Evolutionary conservation across 331 rosid species (phyloP).

Genomic region (Quercus phellos): DNA sequence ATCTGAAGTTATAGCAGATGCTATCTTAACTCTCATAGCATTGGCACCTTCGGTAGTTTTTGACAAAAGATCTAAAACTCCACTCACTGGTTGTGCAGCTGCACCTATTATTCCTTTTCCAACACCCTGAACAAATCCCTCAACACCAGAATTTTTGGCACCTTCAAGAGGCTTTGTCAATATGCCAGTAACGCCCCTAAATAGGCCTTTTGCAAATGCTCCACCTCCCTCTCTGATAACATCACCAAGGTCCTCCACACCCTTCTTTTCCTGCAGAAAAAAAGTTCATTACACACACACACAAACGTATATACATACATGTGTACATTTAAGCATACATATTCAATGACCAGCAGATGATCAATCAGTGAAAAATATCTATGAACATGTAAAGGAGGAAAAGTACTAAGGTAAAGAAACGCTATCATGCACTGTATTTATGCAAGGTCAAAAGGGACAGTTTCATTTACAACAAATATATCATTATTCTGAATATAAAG

Average conservation of each 20-base stretch:
- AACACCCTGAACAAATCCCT: constrained; percentile 99
- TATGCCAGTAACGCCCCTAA: constrained; percentile 98
- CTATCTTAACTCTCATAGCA: constrained; percentile 97
- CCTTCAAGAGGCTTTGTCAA: constrained; percentile 98
- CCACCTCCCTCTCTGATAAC: constrained; percentile 98
- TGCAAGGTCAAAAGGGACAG: background rate
- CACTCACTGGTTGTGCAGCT: constrained; percentile 99
- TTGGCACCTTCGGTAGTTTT: constrained; percentile 99
- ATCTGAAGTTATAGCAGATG: constrained; percentile 88
- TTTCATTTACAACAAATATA: background rate
- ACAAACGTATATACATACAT: background rate
- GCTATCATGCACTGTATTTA: too few relatives aligned
- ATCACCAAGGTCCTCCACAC: constrained; percentile 90
- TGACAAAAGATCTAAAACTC: constrained; percentile 93
- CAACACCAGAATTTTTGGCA: constrained; percentile 92
- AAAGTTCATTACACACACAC: background rate
- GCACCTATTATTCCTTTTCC: constrained; percentile 98
- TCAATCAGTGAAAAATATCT: constrained; percentile 5
- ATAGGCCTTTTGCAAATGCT: constrained; percentile 93
- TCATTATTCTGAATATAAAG: background rate
- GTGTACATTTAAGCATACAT: constrained; percentile 8
- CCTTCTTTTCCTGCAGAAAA: constrained; percentile 76
- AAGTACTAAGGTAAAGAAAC: background rate
- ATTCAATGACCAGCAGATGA: constrained; percentile 5
- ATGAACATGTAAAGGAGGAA: background rate